A percentile compares a stretch with the other conserved stretches of the same genome.
Evolutionary conservation across 352 stramenopile species (phyloP).

Genomic region (Aphanomyces astaci): DNA sequence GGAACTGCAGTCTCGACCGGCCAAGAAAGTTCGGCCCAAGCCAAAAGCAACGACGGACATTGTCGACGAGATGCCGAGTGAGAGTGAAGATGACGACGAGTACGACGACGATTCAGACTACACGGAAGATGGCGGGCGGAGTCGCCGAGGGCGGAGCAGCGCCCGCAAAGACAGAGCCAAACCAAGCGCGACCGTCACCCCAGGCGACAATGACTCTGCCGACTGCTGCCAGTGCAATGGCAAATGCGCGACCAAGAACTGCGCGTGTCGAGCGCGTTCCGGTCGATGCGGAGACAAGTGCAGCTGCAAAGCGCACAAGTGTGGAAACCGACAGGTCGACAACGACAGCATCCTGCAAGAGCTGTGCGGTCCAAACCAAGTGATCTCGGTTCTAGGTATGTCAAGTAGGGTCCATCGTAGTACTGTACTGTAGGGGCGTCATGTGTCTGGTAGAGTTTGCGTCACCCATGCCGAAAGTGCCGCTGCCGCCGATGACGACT

Average conservation of each 20-base stretch:
- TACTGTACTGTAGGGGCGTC: too few species aligned
- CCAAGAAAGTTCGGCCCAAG: background rate
- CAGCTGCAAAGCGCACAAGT: conserved; percentile 48
- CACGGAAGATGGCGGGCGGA: conserved; percentile 39
- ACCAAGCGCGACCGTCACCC: conserved; percentile 27
- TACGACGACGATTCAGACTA: conserved; percentile 57
- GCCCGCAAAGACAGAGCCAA: conserved; percentile 5
- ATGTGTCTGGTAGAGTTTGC: background rate
- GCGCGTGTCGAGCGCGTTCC: conserved; percentile 45
- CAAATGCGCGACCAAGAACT: conserved; percentile 69
- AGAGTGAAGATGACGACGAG: conserved; percentile 50
- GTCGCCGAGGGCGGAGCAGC: conserved; percentile 20
- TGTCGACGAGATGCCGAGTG: conserved; percentile 42
- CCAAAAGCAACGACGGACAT: conserved; percentile 42
- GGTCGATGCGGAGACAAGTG: conserved; percentile 39
- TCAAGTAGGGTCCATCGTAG: background rate
- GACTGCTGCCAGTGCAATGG: conserved; percentile 55
- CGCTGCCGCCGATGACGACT: too few species aligned
- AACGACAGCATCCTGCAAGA: background rate
- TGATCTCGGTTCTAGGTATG: background rate
- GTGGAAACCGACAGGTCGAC: conserved; percentile 38
- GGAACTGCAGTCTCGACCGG: conserved; percentile 9
- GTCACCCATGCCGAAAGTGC: too few species aligned
- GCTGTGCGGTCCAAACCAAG: background rate
- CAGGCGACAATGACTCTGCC: background rate